Percentiles rank a stretch among this genome's conserved stretches.
These are phyloP conservation scores for Dactylonectria macrodidyma DNA, from an alignment of 2,329 filamentous ascomycete genomes.

Conservation along the genomic window DNA sequence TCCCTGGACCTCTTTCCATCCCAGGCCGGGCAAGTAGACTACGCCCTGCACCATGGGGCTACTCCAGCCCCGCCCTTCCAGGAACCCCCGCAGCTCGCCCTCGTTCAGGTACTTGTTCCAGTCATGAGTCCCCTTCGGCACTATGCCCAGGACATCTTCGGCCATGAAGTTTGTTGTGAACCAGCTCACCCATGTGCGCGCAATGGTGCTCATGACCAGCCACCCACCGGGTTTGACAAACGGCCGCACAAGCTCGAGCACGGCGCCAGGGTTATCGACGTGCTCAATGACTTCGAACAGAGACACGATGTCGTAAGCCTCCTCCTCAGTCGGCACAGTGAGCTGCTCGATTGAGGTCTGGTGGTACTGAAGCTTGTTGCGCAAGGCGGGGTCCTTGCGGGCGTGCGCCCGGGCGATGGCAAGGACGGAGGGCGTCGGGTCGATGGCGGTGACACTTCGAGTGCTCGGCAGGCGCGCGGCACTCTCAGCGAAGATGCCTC, in stretches of 20 bases:
- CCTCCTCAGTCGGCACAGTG: slow-evolving; percentile 55
- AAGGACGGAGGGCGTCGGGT: slow-evolving; percentile 82
- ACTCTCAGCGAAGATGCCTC: slow-evolving; percentile 95
- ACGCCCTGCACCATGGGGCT: slow-evolving; percentile 80
- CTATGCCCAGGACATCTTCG: slow-evolving; percentile 88
- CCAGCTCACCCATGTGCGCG: slow-evolving; percentile 90
- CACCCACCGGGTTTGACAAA: slow-evolving; percentile 93
- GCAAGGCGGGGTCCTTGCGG: slow-evolving; percentile 78
- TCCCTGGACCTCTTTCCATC: slow-evolving; percentile 87
- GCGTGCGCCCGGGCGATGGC: slow-evolving; percentile 83
- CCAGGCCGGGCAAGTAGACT: slow-evolving; percentile 89
- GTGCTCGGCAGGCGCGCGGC: slow-evolving; percentile 79
- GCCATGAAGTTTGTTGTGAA: slow-evolving; percentile 93
- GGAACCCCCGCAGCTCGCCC: slow-evolving; percentile 76
- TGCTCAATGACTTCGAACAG: slow-evolving; percentile 98
- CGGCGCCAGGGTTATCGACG: slow-evolving; percentile 81
- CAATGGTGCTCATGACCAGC: slow-evolving; percentile 93
- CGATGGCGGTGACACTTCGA: slow-evolving; percentile 79
- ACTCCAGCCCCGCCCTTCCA: slow-evolving; percentile 71
- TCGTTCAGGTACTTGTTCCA: slow-evolving; percentile 97
- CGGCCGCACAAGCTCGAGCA: slow-evolving; percentile 78
- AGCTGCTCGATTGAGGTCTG: slow-evolving; percentile 85
- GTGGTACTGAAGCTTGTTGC: slow-evolving; percentile 77
- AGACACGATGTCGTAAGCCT: slow-evolving; percentile 83
- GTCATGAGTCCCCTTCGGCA: slow-evolving; percentile 94